Percentiles rank a stretch among this genome's conserved stretches.
phyloP scores from a whole-genome alignment of 148 eudicot genomes.

The Vaccinium macrocarpon region DNA sequence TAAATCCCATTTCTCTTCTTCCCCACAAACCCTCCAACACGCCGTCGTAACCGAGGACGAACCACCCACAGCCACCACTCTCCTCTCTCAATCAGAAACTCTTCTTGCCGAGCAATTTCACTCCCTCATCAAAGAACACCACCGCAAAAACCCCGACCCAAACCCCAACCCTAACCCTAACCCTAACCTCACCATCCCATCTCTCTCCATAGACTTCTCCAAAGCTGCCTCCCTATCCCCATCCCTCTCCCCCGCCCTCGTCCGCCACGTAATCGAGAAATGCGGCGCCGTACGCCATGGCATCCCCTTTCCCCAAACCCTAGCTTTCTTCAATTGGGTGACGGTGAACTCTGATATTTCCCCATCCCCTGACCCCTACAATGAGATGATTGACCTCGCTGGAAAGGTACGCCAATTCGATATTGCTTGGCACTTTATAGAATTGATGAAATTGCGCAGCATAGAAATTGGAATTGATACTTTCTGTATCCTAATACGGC shows the following conservation, averaged over 20 bases:
- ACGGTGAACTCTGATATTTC: not conserved
- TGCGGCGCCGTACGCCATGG: conserved; percentile 49
- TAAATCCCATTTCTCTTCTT: conserved; percentile 33
- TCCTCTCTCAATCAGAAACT: conserved; percentile 39
- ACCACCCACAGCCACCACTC: conserved; percentile 9
- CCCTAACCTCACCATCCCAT: conserved; percentile 33
- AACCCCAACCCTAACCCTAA: conserved; percentile 13
- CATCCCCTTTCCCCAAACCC: conserved; percentile 63
- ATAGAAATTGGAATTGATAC: conserved; percentile 40
- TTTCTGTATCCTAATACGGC: conserved; percentile 48
- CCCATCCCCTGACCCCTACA: conserved; percentile 30
- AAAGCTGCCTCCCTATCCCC: conserved; percentile 22
- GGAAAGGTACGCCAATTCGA: conserved; percentile 74
- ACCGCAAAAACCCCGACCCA: conserved; percentile 59
- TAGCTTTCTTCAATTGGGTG: conserved; percentile 88
- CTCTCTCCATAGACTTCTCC: conserved; percentile 50
- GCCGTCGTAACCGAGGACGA: conserved; percentile 16
- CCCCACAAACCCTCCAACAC: conserved; percentile 11
- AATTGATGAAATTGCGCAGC: conserved; percentile 47
- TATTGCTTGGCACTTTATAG: conserved; percentile 72
- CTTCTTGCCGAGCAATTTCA: conserved; percentile 44
- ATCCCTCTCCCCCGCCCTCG: conserved; percentile 44
- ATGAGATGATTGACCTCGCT: conserved; percentile 67
- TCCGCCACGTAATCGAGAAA: conserved; percentile 47
- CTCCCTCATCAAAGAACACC: conserved; percentile 59